Conservation (phyloP, 176 grass and related monocot genomes). For the Bromus sterilis region DNA sequence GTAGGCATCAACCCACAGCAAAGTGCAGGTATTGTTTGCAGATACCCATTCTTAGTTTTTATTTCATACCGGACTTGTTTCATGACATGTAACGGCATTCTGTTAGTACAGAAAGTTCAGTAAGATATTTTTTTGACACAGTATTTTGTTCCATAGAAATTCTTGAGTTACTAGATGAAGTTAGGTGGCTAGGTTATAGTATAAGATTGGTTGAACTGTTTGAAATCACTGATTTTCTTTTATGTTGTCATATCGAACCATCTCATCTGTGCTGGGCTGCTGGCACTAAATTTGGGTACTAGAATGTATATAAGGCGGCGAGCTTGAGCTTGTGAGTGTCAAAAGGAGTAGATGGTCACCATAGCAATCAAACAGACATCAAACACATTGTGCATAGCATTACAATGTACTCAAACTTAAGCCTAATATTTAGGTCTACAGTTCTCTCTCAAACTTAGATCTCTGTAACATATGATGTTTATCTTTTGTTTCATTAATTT, state of each 20-base stretch:
- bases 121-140: not conserved
- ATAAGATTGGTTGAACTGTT: not conserved
- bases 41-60: not conserved
- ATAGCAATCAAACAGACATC: not conserved
- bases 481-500: not conserved
- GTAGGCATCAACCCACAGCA: slow-evolving; percentile 97
- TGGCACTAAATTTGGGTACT: not conserved
- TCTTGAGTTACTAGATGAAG: not conserved
- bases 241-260: not conserved
- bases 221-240: not conserved
- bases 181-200: not conserved
- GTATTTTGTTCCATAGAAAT: not conserved
- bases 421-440: not conserved
- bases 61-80: not conserved
- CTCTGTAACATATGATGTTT: not conserved
- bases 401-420: not conserved
- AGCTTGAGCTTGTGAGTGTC: not conserved
- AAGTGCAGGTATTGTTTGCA: slow-evolving; percentile 68
- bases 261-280: not conserved
- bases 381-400: not conserved
- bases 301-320: not conserved
- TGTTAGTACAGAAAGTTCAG: not conserved
- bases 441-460: not conserved
- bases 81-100: not conserved
- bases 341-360: not conserved